A percentile compares a stretch with the other conserved stretches of the same genome.
Evolutionary conservation across 495 filamentous ascomycete genomes (phyloP).

Genomic region (Opeltia flavorubescens): DNA sequence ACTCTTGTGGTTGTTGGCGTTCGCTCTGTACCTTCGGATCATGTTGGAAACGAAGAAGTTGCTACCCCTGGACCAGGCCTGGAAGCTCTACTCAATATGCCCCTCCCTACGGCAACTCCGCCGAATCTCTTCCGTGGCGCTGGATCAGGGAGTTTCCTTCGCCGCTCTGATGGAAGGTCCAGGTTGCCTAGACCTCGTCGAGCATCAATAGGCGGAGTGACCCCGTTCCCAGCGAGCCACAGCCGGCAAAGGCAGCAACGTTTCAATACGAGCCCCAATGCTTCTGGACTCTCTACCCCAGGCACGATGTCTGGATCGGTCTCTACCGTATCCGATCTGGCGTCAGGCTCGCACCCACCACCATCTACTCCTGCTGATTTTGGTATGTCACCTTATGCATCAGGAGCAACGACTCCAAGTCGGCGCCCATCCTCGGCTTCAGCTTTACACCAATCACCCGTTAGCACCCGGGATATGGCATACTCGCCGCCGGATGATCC

Average conservation of each 20-base stretch:
- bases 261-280: constrained; percentile 14
- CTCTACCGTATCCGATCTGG: constrained; percentile 37
- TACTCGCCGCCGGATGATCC: constrained; percentile 6
- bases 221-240: constrained; percentile 26
- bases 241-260: constrained; percentile 37
- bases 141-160: constrained; percentile 21
- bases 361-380: constrained; percentile 57
- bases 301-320: constrained; percentile 20
- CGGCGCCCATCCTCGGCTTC: constrained; percentile 40
- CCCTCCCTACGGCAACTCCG: constrained; percentile 34
- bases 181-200: constrained; percentile 38
- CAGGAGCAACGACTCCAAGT: constrained; percentile 40
- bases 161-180: constrained; percentile 30
- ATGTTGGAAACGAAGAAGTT: constrained; percentile 30
- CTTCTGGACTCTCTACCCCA: constrained; percentile 2
- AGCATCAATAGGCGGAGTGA: constrained; percentile 34
- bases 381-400: constrained; percentile 42
- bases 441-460: constrained; percentile 15
- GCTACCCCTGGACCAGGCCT: constrained; percentile 29
- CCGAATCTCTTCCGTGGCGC: constrained; percentile 36
- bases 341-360: constrained; percentile 49
- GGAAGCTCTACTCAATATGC: constrained; percentile 35
- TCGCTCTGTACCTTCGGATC: constrained; percentile 47
- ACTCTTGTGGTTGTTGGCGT: constrained; percentile 63
- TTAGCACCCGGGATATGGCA: constrained; percentile 6